Conservation (phyloP, 2,329 filamentous ascomycete genomes). For the Penicillium sp. region DNA sequence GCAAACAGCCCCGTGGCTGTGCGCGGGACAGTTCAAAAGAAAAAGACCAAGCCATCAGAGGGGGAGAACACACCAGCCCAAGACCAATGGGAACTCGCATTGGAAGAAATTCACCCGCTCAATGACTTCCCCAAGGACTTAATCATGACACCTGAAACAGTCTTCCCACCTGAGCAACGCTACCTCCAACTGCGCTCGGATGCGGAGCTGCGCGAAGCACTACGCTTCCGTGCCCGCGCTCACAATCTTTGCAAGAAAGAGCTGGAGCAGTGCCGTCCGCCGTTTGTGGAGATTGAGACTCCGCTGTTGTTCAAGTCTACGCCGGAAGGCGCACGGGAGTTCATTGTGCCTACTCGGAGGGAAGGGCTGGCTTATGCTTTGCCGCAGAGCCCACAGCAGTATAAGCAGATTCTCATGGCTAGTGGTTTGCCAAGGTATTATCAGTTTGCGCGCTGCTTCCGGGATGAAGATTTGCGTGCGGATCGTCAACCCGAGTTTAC, state of each 20-base stretch:
- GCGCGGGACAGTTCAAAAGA: conserved; percentile 49
- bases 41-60: conserved; percentile 37
- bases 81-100: conserved; percentile 57
- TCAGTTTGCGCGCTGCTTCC: conserved; percentile 91
- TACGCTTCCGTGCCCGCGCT: conserved; percentile 68
- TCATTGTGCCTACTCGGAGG: conserved; percentile 81
- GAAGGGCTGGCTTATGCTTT: conserved; percentile 81
- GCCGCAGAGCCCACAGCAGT: conserved; percentile 95
- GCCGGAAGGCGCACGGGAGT: conserved; percentile 91
- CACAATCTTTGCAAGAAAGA: conserved; percentile 55
- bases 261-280: conserved; percentile 53
- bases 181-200: conserved; percentile 85
- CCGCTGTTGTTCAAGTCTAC: conserved; percentile 96
- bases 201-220: conserved; percentile 62
- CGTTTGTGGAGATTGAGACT: conserved; percentile 81
- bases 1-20: conserved; percentile 58
- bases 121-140: conserved; percentile 74
- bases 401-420: conserved; percentile 97
- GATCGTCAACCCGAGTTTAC: conserved; percentile 97
- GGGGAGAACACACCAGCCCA: conserved; percentile 29
- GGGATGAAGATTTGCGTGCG: conserved; percentile 88
- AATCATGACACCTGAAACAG: conserved; percentile 70
- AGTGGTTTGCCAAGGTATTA: conserved; percentile 80
- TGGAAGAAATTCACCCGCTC: conserved; percentile 64
- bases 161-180: conserved; percentile 71